Conservation (phyloP, 345 rosid species). For the Pistacia integerrima region DNA sequence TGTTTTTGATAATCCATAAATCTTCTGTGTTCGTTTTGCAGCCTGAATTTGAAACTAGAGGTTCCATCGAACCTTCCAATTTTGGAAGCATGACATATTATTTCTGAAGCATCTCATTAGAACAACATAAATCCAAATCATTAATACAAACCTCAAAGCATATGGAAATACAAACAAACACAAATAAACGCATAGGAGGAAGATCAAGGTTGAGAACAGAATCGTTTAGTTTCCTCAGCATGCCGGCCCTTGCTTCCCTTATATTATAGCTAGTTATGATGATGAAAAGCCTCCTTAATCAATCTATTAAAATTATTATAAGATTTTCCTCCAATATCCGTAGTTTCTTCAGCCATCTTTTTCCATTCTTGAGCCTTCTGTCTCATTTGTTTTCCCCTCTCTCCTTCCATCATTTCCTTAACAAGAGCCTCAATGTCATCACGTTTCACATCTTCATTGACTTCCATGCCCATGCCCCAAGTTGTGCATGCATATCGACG, state of each 20-base stretch:
- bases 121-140: background rate
- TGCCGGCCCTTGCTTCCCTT: background rate
- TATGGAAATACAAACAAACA: background rate
- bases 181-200: background rate
- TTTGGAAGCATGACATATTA: too few species aligned
- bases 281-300: conserved; percentile 16
- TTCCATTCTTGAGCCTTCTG: conserved; percentile 25
- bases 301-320: conserved; percentile 19
- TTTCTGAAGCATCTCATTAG: background rate
- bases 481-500: conserved; percentile 26
- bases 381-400: background rate
- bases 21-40: too few species aligned
- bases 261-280: background rate
- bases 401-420: conserved; percentile 21
- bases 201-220: background rate
- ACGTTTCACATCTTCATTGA: conserved; percentile 23
- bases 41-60: too few species aligned
- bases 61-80: too few species aligned
- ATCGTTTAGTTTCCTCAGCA: too few species aligned
- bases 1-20: too few species aligned
- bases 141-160: background rate
- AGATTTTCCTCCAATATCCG: conserved; percentile 22
- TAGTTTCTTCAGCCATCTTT: conserved; percentile 7
- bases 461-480: conserved; percentile 33
- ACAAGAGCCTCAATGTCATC: conserved; percentile 18